phyloP scores from a whole-genome alignment of 78 protist species.

The Chrysochromulina parva region DNA sequence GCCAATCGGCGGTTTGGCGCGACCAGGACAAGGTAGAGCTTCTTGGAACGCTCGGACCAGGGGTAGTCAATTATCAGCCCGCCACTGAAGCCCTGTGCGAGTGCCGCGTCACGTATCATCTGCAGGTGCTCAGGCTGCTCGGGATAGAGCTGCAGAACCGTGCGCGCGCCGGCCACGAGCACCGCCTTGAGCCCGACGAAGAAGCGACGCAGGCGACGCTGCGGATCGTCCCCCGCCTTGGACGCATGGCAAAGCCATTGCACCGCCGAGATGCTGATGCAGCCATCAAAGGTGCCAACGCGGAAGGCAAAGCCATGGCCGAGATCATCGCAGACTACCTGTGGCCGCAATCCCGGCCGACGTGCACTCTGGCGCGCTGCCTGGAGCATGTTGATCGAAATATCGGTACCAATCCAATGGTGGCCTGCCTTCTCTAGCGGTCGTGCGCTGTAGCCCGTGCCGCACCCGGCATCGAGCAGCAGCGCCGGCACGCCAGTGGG shows the following conservation, averaged over 20 bases:
- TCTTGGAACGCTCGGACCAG: constrained; percentile 38
- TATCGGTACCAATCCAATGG: constrained; percentile 57
- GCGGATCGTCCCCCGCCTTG: not conserved
- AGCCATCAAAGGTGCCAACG: constrained; percentile 47
- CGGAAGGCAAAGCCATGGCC: constrained; percentile 56
- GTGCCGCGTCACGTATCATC: constrained; percentile 27
- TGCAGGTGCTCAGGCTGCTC: constrained; percentile 39
- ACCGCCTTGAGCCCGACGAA: constrained; percentile 34
- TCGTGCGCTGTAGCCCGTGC: constrained; percentile 59
- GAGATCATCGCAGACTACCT: constrained; percentile 23
- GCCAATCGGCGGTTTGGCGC: not conserved
- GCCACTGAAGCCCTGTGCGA: constrained; percentile 56
- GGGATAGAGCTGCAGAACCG: constrained; percentile 64
- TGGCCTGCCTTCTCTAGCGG: constrained; percentile 37
- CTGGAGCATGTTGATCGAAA: constrained; percentile 34
- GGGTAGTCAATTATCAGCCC: constrained; percentile 67
- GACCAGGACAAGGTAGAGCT: constrained; percentile 30
- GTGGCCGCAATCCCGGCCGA: not conserved
- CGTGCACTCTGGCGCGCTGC: too few relatives aligned
- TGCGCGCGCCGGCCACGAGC: constrained; percentile 49
- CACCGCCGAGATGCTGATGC: constrained; percentile 49
- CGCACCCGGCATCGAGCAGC: constrained; percentile 68
- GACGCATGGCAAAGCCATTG: constrained; percentile 68
- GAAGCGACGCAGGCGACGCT: constrained; percentile 10
- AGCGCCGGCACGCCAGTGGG: not conserved